These are phyloP conservation scores for Suillus paluster DNA, from an alignment of 768 basidiomycete genomes.

Conservation along the genomic window DNA sequence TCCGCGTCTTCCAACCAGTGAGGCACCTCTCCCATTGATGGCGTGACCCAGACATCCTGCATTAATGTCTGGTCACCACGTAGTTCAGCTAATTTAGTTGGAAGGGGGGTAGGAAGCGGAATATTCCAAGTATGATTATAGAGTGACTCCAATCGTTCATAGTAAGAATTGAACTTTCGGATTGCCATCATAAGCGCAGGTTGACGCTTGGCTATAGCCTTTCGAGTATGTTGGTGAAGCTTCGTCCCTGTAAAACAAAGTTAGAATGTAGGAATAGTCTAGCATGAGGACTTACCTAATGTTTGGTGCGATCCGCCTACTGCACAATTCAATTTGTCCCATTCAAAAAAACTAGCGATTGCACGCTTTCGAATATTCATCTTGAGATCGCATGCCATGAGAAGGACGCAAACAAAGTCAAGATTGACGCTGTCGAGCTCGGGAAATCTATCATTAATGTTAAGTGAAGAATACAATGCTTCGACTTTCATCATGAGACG, in stretches of 20 bases:
- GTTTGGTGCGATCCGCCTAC: conserved; percentile 22
- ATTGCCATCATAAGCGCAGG: conserved; percentile 29
- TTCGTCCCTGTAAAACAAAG: conserved; percentile 25
- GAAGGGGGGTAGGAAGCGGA: conserved; percentile 38
- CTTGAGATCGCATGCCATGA: conserved; percentile 23
- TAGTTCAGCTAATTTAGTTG: conserved; percentile 28
- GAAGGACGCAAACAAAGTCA: conserved; percentile 1
- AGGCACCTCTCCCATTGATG: conserved; percentile 15
- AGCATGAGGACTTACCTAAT: conserved; percentile 28
- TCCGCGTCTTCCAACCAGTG: conserved; percentile 39
- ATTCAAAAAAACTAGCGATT: conserved; percentile 30
- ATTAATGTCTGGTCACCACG: conserved; percentile 28
- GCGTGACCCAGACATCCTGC: conserved; percentile 42
- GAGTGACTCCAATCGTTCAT: conserved; percentile 23
- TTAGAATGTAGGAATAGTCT: background rate
- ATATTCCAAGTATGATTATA: conserved; percentile 29
- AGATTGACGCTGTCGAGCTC: too few relatives aligned
- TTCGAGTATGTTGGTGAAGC: conserved; percentile 33
- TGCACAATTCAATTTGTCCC: conserved; percentile 29
- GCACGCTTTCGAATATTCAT: conserved; percentile 29
- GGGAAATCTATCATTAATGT: too few relatives aligned
- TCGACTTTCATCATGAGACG: too few relatives aligned
- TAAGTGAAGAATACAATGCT: too few relatives aligned
- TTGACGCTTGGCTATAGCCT: conserved; percentile 30
- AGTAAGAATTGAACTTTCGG: conserved; percentile 34